phyloP scores from a whole-genome alignment of 768 basidiomycete genomes.

The Mycena indigotica region DNA sequence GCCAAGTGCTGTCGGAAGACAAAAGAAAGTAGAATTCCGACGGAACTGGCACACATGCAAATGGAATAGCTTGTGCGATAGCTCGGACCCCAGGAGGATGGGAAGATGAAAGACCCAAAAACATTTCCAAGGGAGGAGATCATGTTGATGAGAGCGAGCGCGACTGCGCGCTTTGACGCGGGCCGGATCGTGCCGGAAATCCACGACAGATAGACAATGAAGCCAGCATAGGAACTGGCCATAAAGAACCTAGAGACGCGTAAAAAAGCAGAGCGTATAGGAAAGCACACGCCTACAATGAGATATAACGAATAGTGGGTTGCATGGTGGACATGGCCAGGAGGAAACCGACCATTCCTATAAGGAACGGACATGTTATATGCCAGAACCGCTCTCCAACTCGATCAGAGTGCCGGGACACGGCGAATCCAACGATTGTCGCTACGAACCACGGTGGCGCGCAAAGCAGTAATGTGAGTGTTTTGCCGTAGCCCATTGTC shows the following conservation, averaged over 20 bases:
- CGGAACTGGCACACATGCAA: constrained; percentile 59
- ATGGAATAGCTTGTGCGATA: constrained; percentile 75
- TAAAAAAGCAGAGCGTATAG: not conserved
- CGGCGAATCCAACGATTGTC: constrained; percentile 53
- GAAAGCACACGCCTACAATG: constrained; percentile 47
- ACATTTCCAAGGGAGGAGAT: constrained; percentile 85
- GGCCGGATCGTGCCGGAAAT: constrained; percentile 59
- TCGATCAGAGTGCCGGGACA: constrained; percentile 71
- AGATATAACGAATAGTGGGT: constrained; percentile 61
- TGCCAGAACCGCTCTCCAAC: constrained; percentile 73
- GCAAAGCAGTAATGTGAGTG: constrained; percentile 61
- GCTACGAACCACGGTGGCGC: constrained; percentile 68
- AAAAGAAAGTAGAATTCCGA: constrained; percentile 53
- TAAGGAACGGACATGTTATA: constrained; percentile 49
- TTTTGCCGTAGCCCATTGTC: constrained; percentile 68
- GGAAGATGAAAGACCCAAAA: constrained; percentile 75
- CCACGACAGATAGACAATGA: constrained; percentile 65
- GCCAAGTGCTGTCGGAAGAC: constrained; percentile 50
- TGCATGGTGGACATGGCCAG: constrained; percentile 68
- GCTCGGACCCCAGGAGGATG: constrained; percentile 65
- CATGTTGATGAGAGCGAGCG: constrained; percentile 79
- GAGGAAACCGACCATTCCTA: constrained; percentile 71
- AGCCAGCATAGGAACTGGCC: constrained; percentile 73
- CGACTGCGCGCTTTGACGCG: constrained; percentile 86
- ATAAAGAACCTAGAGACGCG: constrained; percentile 63